Evolutionary conservation across 768 basidiomycete species (phyloP).

Genomic region (Suillus placidus): DNA sequence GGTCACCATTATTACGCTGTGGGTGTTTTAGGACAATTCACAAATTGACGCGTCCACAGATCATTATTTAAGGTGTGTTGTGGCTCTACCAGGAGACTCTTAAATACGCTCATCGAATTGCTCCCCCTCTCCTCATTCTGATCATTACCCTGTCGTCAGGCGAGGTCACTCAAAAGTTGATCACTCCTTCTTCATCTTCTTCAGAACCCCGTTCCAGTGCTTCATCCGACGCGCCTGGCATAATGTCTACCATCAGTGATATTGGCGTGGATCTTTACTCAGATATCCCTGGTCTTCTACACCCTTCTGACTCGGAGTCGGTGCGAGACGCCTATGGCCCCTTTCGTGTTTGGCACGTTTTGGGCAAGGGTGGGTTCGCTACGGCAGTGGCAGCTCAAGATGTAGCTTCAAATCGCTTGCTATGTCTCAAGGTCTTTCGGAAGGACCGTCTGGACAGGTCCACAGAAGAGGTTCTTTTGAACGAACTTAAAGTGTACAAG

Average conservation of each 20-base stretch:
- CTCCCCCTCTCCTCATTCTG: not conserved
- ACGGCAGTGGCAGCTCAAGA: slow-evolving; percentile 30
- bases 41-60: slow-evolving; percentile 15
- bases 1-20: not conserved
- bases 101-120: not conserved
- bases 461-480: slow-evolving; percentile 23
- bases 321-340: slow-evolving; percentile 19
- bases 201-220: not conserved
- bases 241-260: too few species aligned
- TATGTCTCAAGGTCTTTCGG: slow-evolving; percentile 43
- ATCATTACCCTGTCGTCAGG: slow-evolving; percentile 16
- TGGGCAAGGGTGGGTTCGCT: slow-evolving; percentile 27
- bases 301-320: not conserved
- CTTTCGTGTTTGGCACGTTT: slow-evolving; percentile 21
- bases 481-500: slow-evolving; percentile 40
- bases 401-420: slow-evolving; percentile 28
- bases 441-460: slow-evolving; percentile 21
- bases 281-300: not conserved
- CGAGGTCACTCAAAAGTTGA: slow-evolving; percentile 11
- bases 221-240: not conserved
- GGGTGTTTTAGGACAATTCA: not conserved
- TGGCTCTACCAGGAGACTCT: not conserved
- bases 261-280: not conserved
- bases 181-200: slow-evolving; percentile 9
- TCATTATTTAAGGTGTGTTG: not conserved